phyloP scores from a whole-genome alignment of 2,329 filamentous ascomycete genomes.

The Bisporella sp. region DNA sequence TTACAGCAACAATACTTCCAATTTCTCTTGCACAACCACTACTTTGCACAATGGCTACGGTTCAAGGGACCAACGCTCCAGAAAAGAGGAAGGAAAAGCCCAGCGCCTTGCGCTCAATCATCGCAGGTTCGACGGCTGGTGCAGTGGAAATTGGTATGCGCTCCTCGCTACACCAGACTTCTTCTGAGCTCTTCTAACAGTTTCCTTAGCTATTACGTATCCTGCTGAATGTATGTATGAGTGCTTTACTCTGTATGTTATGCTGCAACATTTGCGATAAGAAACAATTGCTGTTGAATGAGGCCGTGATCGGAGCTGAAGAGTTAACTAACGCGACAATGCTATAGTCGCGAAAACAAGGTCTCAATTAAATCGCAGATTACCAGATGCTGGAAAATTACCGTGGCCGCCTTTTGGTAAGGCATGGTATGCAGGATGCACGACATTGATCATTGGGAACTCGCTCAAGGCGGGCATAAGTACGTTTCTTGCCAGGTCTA shows the following conservation, averaged over 20 bases:
- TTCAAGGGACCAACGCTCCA: conserved; percentile 1
- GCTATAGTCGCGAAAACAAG: conserved; percentile 74
- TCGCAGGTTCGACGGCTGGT: conserved; percentile 89
- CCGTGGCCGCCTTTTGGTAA: conserved; percentile 90
- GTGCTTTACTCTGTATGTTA: background rate
- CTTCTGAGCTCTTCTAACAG: conserved; percentile 7
- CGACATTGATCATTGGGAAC: conserved; percentile 93
- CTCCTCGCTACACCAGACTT: background rate
- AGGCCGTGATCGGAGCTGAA: background rate
- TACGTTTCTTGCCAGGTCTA: conserved; percentile 37
- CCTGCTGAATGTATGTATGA: conserved; percentile 73
- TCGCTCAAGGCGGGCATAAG: conserved; percentile 92
- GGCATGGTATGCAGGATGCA: conserved; percentile 98
- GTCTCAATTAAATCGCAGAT: conserved; percentile 81
- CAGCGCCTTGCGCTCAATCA: conserved; percentile 78
- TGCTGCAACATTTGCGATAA: background rate
- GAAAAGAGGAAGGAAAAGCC: conserved; percentile 45
- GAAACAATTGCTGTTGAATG: background rate
- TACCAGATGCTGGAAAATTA: conserved; percentile 77
- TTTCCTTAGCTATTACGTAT: conserved; percentile 69
- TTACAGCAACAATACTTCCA: background rate
- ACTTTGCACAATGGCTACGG: conserved; percentile 9
- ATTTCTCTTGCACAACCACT: background rate
- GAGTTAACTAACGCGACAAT: background rate
- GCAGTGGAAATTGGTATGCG: conserved; percentile 81